Evolutionary conservation across 2,329 filamentous ascomycete species (phyloP).

Genomic region (Magnaporthiopsis poae): DNA sequence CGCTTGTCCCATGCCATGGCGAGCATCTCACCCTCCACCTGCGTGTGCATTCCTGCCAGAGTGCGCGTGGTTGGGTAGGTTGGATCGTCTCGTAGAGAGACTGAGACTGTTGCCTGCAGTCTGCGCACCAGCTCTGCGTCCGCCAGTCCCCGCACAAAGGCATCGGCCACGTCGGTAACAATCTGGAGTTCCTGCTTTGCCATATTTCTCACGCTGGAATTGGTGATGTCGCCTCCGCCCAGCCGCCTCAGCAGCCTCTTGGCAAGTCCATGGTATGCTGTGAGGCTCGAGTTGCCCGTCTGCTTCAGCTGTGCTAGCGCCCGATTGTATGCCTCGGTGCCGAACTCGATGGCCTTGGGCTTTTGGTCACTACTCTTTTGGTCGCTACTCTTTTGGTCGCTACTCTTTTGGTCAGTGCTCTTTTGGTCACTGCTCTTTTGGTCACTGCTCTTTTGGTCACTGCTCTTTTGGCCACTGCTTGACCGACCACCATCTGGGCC

Average conservation of each 20-base stretch:
- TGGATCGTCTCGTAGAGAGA: constrained; percentile 25
- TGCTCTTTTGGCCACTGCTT: constrained; percentile 2
- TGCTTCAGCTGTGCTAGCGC: constrained; percentile 28
- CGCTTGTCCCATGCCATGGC: constrained; percentile 36
- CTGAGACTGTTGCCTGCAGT: constrained; percentile 37
- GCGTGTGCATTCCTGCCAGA: constrained; percentile 42
- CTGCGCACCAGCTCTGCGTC: constrained; percentile 36
- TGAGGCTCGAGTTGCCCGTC: constrained; percentile 28
- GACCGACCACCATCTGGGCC: too few species aligned
- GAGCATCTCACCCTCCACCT: constrained; percentile 47
- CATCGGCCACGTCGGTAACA: constrained; percentile 41
- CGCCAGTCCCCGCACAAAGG: constrained; percentile 45
- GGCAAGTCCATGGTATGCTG: constrained; percentile 36
- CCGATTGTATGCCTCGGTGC: constrained; percentile 7
- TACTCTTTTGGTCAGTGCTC: constrained; percentile 4
- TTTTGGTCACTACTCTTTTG: constrained; percentile 6
- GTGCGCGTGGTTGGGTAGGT: constrained; percentile 31
- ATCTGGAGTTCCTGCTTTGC: constrained; percentile 33
- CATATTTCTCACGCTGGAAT: background rate
- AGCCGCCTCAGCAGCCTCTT: constrained; percentile 41
- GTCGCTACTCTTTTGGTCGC: background rate
- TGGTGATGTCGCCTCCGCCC: constrained; percentile 30
- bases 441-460: constrained; percentile 1
- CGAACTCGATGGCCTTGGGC: constrained; percentile 9
- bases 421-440: constrained; percentile 5